phyloP scores from a whole-genome alignment of 1,139 yeast species.

The Suhomyces anneliseae region DNA sequence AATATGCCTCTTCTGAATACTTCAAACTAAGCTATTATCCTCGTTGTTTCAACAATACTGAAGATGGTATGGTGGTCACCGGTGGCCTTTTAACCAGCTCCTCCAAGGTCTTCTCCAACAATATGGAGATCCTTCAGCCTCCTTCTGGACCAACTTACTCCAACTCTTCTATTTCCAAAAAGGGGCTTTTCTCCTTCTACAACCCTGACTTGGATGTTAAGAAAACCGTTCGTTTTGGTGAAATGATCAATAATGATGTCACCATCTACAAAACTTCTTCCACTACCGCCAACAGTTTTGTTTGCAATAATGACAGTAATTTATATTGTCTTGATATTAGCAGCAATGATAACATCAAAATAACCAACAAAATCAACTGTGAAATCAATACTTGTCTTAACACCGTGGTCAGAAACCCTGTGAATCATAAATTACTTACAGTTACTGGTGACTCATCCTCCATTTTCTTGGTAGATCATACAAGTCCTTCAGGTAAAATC shows the following conservation, averaged over 20 bases:
- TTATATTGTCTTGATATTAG: slow-evolving; percentile 64
- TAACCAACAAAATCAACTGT: slow-evolving; percentile 33
- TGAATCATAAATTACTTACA: slow-evolving; percentile 30
- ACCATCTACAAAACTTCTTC: slow-evolving; percentile 45
- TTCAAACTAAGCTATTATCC: slow-evolving; percentile 58
- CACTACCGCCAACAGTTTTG: slow-evolving; percentile 52
- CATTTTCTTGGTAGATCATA: slow-evolving; percentile 40
- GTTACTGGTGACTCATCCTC: slow-evolving; percentile 45
- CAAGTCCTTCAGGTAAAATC: slow-evolving; percentile 21
- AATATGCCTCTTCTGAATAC: slow-evolving; percentile 24
- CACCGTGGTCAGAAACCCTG: slow-evolving; percentile 37
- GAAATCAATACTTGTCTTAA: slow-evolving; percentile 43
- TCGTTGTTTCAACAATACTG: slow-evolving; percentile 63
- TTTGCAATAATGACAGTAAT: slow-evolving; percentile 80
- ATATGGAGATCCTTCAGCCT: slow-evolving; percentile 26
- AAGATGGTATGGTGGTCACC: slow-evolving; percentile 60
- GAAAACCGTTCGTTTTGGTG: slow-evolving; percentile 64
- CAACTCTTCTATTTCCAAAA: slow-evolving; percentile 26
- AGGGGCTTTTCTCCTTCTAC: slow-evolving; percentile 64
- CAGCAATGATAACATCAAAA: slow-evolving; percentile 44
- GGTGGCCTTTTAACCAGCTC: slow-evolving; percentile 62
- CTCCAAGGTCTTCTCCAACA: slow-evolving; percentile 23
- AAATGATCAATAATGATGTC: slow-evolving; percentile 83
- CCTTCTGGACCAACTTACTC: slow-evolving; percentile 15
- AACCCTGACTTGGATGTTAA: slow-evolving; percentile 48